Evolutionary conservation across 768 basidiomycete genomes (phyloP).

Genomic region (Lanmaoa pseudosensibilis): DNA sequence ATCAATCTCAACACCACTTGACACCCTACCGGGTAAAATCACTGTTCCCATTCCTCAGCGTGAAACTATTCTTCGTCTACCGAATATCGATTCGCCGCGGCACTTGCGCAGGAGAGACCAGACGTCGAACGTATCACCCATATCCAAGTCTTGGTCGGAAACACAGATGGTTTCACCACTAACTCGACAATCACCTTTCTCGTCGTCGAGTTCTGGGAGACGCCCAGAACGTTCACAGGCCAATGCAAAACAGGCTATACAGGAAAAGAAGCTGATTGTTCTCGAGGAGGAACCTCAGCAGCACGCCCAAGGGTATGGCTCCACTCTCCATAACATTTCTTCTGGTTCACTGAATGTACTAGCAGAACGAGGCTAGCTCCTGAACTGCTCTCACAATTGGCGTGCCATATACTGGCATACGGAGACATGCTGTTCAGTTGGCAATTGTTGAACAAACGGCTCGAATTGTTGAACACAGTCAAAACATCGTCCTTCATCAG

Average conservation of each 20-base stretch:
- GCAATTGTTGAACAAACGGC: slow-evolving; percentile 66
- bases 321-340: not conserved
- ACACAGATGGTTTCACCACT: slow-evolving; percentile 31
- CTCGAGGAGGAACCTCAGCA: slow-evolving; percentile 28
- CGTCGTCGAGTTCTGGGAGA: slow-evolving; percentile 41
- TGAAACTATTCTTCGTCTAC: slow-evolving; percentile 21
- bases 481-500: slow-evolving; percentile 31
- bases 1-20: slow-evolving; percentile 42
- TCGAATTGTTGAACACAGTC: slow-evolving; percentile 72
- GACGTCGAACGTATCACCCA: slow-evolving; percentile 27
- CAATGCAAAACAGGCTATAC: slow-evolving; percentile 28
- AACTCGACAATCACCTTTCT: slow-evolving; percentile 39
- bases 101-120: slow-evolving; percentile 31
- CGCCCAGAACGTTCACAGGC: slow-evolving; percentile 45
- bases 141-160: slow-evolving; percentile 63
- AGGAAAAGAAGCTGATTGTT: slow-evolving; percentile 42
- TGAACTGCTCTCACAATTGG: slow-evolving; percentile 41
- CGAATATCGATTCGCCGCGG: slow-evolving; percentile 31
- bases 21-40: slow-evolving; percentile 22
- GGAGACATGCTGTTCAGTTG: slow-evolving; percentile 76
- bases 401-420: slow-evolving; percentile 64
- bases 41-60: slow-evolving; percentile 27
- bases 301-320: slow-evolving; percentile 13
- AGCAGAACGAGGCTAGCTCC: slow-evolving; percentile 15
- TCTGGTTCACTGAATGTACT: not conserved